Base-by-base conservation (phyloP, 2,329 filamentous ascomycete species). In the Fusarium tupiense region DNA sequence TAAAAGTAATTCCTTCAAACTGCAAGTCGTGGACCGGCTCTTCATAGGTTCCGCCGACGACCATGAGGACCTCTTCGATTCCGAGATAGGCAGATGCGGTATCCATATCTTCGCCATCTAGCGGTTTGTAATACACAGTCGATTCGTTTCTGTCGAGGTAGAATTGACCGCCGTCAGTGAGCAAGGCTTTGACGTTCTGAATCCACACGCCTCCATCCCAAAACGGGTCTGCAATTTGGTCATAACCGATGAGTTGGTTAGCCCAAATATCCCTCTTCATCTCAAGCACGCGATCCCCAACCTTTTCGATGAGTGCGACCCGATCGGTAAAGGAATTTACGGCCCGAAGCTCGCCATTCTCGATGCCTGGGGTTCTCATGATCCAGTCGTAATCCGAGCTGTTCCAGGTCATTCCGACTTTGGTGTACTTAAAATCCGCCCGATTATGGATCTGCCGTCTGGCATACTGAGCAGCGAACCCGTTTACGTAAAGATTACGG, bases 151-250 rank as follows among this genome's bases (percentile, higher is more conserved):
- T 63, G 24, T 65, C 58, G 14, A 65, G 57, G 22, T 46, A 65
- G 2, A 65, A 63, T 8, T 65, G 57, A 11, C 62, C 58, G 13
- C 46, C 58, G 2, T 62, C 38, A 11, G 57, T 63, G 1, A 65
- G 46, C 22, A 63, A n/a, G 22, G 38, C 38, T n/a, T 37, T 65
- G 22, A 63, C 62, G 4, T 65, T 65, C 3, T 65, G 57, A 8
- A 65, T 63, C 62, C 57, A 52, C 1, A 65, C 19, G 16, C 62
- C 62, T n/a, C 57, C 57, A 46, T 63, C 57, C 62, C 57, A 65
- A 11, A 65, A 65, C 2, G 62, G 62, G 5, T 65, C 33, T 9
- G 57, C 62, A 8, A 65, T 53, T 22, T 63, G 62, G 26, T 63
- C 57, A 19, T 65, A 65, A 9, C 57, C 57, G 16, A 65, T 65